phyloP scores from a whole-genome alignment of 2,329 filamentous ascomycete genomes.

The Nemania abortiva region DNA sequence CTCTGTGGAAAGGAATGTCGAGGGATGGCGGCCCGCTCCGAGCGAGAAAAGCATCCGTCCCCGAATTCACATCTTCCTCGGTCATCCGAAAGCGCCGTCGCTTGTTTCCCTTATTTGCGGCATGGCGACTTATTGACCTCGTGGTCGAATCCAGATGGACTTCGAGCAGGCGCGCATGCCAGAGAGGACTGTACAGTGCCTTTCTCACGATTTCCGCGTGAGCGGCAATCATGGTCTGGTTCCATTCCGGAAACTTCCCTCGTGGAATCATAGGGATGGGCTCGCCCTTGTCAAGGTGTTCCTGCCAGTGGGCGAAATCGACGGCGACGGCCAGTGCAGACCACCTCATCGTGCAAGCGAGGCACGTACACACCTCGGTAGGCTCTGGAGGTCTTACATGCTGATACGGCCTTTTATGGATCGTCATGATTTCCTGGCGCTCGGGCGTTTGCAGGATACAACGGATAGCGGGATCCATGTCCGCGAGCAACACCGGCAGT shows the following conservation, averaged over 20 bases:
- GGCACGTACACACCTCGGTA: conserved; percentile 65
- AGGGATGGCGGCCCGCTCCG: conserved; percentile 63
- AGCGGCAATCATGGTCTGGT: conserved; percentile 56
- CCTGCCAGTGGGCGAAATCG: conserved; percentile 69
- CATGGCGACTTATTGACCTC: conserved; percentile 60
- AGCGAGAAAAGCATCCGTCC: conserved; percentile 64
- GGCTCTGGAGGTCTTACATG: conserved; percentile 63
- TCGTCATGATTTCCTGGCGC: conserved; percentile 57
- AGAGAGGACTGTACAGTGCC: conserved; percentile 61
- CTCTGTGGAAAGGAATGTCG: conserved; percentile 66
- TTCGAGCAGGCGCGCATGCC: conserved; percentile 63
- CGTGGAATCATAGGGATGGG: conserved; percentile 65
- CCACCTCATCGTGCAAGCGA: conserved; percentile 68
- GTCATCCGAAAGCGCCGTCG: conserved; percentile 61
- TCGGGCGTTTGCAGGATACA: conserved; percentile 50
- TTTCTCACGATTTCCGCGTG: conserved; percentile 60
- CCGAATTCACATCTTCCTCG: conserved; percentile 57
- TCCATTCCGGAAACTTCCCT: conserved; percentile 63
- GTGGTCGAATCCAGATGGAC: conserved; percentile 61
- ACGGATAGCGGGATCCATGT: conserved; percentile 47
- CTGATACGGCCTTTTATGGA: conserved; percentile 64
- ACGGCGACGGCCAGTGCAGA: conserved; percentile 65
- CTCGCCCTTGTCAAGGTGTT: conserved; percentile 61
- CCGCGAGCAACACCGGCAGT: conserved; percentile 59
- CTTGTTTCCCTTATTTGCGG: conserved; percentile 62